Percentiles rank a stretch among this genome's conserved stretches.
Evolutionary conservation across 139 green algal genomes (phyloP).

Genomic region (Chloropicon primus): DNA sequence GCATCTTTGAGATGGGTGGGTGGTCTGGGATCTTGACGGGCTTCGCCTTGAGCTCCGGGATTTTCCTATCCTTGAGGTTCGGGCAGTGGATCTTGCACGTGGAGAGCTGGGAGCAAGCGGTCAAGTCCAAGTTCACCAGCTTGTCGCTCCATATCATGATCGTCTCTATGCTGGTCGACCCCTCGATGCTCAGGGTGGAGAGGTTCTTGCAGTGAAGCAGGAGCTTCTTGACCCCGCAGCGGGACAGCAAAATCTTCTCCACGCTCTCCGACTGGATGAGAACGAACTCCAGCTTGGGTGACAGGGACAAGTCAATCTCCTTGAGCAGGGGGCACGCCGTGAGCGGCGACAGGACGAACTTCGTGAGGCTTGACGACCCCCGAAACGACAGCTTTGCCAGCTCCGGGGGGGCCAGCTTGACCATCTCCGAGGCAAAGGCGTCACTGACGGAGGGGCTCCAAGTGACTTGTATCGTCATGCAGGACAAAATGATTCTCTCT

Average conservation of each 20-base stretch:
- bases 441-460: slow-evolving; percentile 45
- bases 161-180: slow-evolving; percentile 33
- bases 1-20: slow-evolving; percentile 39
- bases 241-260: slow-evolving; percentile 28
- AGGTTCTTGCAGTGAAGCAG: slow-evolving; percentile 58
- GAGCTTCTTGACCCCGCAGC: slow-evolving; percentile 47
- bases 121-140: not conserved
- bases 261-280: slow-evolving; percentile 47
- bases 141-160: slow-evolving; percentile 59
- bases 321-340: slow-evolving; percentile 44
- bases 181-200: slow-evolving; percentile 25
- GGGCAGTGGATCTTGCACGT: slow-evolving; percentile 38
- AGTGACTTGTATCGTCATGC: slow-evolving; percentile 45
- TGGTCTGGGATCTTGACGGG: slow-evolving; percentile 25
- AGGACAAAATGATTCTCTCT: slow-evolving; percentile 48
- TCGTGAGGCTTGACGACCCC: slow-evolving; percentile 43
- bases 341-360: slow-evolving; percentile 43
- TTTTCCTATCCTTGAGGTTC: slow-evolving; percentile 13
- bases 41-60: not conserved
- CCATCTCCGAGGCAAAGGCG: slow-evolving; percentile 51
- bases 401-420: slow-evolving; percentile 54
- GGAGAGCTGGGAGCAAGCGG: slow-evolving; percentile 22
- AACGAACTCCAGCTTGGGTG: slow-evolving; percentile 41
- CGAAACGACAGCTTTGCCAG: slow-evolving; percentile 31
- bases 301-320: slow-evolving; percentile 35